phyloP scores from a whole-genome alignment of 306 rosid genomes.

The Psophocarpus tetragonolobus region DNA sequence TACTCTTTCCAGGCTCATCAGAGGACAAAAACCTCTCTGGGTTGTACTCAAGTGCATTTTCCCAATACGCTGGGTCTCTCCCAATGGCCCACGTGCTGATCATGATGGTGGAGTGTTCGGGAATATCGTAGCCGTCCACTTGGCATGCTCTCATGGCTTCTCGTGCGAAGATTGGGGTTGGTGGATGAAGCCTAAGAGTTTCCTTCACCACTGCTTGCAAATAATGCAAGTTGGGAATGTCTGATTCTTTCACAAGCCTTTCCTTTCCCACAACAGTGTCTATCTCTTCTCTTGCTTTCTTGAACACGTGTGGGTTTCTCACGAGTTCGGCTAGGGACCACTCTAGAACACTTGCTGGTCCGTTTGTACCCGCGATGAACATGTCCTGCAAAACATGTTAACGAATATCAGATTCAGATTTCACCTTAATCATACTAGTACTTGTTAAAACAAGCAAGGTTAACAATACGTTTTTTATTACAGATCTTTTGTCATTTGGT shows the following conservation, averaged over 20 bases:
- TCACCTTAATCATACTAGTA: no score
- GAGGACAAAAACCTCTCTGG: slow-evolving; percentile 49
- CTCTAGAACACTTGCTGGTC: slow-evolving; percentile 43
- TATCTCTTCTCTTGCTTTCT: slow-evolving; percentile 55
- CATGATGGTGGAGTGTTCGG: slow-evolving; percentile 35
- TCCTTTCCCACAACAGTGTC: slow-evolving; percentile 43
- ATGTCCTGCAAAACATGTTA: no score
- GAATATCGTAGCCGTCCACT: slow-evolving; percentile 39
- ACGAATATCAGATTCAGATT: no score
- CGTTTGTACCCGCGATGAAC: slow-evolving; percentile 56
- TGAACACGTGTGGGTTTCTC: slow-evolving; percentile 29
- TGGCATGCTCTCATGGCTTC: slow-evolving; percentile 40
- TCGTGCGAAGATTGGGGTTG: slow-evolving; percentile 47
- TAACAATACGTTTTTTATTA: no score
- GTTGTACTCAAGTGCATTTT: slow-evolving; percentile 33
- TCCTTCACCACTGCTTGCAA: slow-evolving; percentile 53
- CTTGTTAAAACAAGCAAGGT: no score
- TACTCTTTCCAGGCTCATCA: slow-evolving; percentile 23
- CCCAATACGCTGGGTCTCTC: slow-evolving; percentile 45
- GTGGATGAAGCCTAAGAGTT: slow-evolving; percentile 54
- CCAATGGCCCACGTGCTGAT: slow-evolving; percentile 54
- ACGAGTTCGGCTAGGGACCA: slow-evolving; percentile 61
- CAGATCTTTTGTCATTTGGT: no score
- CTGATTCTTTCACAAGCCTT: slow-evolving; percentile 43
- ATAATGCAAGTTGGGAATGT: slow-evolving; percentile 42